Evolutionary conservation across 2,329 filamentous ascomycete species (phyloP).

Genomic region (Monosporascus sp.): DNA sequence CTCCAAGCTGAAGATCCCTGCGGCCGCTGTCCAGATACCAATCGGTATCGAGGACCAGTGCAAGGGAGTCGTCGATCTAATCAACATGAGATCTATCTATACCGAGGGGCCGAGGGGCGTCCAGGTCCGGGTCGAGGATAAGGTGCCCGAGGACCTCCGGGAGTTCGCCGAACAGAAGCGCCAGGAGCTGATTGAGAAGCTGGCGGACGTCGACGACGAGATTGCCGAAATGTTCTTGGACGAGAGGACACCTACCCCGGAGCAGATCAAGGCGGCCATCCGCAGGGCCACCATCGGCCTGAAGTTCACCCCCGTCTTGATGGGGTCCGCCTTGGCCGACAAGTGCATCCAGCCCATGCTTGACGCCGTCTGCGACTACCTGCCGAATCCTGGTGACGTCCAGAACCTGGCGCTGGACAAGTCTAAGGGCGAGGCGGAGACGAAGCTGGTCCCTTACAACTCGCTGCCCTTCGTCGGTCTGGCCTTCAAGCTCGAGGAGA

Average conservation of each 20-base stretch:
- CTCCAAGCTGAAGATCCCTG: constrained; percentile 85
- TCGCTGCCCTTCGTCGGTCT: constrained; percentile 89
- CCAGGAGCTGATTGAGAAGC: constrained; percentile 81
- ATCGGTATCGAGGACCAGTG: constrained; percentile 92
- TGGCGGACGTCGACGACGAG: constrained; percentile 96
- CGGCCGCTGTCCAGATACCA: constrained; percentile 89
- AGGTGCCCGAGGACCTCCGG: constrained; percentile 75
- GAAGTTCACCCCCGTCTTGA: constrained; percentile 91
- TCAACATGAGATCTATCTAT: constrained; percentile 89
- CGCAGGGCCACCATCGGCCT: constrained; percentile 80
- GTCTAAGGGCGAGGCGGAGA: constrained; percentile 68
- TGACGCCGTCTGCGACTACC: constrained; percentile 91
- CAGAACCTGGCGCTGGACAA: constrained; percentile 86
- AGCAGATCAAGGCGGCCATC: constrained; percentile 89
- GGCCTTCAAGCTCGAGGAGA: constrained; percentile 98
- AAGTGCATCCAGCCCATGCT: constrained; percentile 96
- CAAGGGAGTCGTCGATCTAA: constrained; percentile 84
- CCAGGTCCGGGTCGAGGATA: constrained; percentile 67
- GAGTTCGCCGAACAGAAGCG: constrained; percentile 77
- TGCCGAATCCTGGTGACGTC: constrained; percentile 86
- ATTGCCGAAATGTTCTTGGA: constrained; percentile 94
- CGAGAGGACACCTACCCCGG: constrained; percentile 69
- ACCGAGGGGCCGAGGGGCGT: constrained; percentile 82
- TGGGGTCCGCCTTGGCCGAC: constrained; percentile 92
- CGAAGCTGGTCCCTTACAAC: constrained; percentile 89